These are phyloP conservation scores for Yarrowia porcina DNA, from an alignment of 805 yeast genomes.

Conservation along the genomic window DNA sequence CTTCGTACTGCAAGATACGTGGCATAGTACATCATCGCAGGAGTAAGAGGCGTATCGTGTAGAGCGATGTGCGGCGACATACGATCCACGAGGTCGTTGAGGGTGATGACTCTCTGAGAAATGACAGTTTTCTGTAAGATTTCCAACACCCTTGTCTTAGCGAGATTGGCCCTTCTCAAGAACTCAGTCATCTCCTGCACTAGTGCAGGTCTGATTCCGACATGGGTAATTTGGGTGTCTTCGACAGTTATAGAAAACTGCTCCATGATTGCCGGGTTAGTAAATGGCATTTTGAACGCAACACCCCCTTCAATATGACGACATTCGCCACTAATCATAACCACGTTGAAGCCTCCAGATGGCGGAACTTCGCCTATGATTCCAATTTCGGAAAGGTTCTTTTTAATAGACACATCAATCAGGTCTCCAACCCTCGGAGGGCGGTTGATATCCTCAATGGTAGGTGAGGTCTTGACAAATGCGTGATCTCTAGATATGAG, in stretches of 20 bases:
- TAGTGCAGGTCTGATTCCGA: slow-evolving; percentile 10
- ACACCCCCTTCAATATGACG: not conserved
- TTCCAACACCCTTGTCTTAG: not conserved
- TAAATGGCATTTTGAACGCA: slow-evolving; percentile 11
- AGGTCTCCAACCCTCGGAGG: slow-evolving; percentile 6
- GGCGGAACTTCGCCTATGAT: not conserved
- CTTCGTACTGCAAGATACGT: slow-evolving; percentile 13
- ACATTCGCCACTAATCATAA: slow-evolving; percentile 7
- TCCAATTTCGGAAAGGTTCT: slow-evolving; percentile 15
- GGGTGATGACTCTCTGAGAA: slow-evolving; percentile 8
- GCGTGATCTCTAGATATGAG: not conserved
- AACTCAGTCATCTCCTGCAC: slow-evolving; percentile 13
- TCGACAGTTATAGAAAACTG: not conserved
- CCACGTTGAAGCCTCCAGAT: slow-evolving; percentile 1
- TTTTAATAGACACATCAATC: not conserved
- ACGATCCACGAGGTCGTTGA: not conserved
- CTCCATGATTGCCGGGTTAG: slow-evolving; percentile 1
- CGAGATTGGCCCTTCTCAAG: not conserved
- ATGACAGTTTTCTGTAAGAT: not conserved
- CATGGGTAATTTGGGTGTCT: not conserved
- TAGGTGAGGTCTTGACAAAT: not conserved
- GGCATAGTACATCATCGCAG: slow-evolving; percentile 12
- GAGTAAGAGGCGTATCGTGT: not conserved
- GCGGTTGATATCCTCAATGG: slow-evolving; percentile 9
- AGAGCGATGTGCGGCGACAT: not conserved